Base-by-base conservation (phyloP, 2,329 filamentous ascomycete genomes). In the Ophiocordyceps australis region DNA sequence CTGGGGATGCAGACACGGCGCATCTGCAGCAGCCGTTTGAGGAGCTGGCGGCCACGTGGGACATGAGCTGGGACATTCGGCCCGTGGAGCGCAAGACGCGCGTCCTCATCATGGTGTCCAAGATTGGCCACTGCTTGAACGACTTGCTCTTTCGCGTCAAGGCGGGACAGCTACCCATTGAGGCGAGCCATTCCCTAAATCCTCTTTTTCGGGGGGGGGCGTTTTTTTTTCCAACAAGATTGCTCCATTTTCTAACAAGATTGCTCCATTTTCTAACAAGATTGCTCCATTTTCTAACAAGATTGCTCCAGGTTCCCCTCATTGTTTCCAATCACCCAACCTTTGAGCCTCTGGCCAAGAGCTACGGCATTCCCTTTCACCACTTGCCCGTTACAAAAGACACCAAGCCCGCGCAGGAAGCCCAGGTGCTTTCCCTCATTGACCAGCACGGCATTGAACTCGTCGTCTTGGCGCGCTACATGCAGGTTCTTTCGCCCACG, bases 21-120 rank as follows among this genome's bases (percentile, higher is more conserved):
- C 51, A 64, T 34, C 55, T 82, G 24, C 48, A 43, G 7, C 48
- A 45, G 29, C 61, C 66, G 6, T 74, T 86, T 38, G 51, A 57
- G 16, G 50, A 58, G 22, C 67, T 81, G 27, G 74, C 74, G 4
- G 39, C 53, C 26, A 58, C 72, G 15, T 66, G 81, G 52, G 43
- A 59, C 30, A 77, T 82, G 71, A 59, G 70, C 39, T 82, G 77
- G 54, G 62, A 78, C 38, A 63, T 89, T 38, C 64, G 72, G 10
- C 67, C 75, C 4, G 64, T 71, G 9, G 54, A 69, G 25, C 60
- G 71, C 41, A 83, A 82, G 55, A 73, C 74, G 30, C 66, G 72
- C 36, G 74, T 85, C 25, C 59, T 89, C 39, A 81, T 89, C 58
- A 86, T 89, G 79, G 80, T 86, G 17, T 85, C 78, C 41, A 85